A percentile compares a stretch with the other conserved stretches of the same genome.
phyloP scores from a whole-genome alignment of 345 rosid species.

The Microcos paniculata region DNA sequence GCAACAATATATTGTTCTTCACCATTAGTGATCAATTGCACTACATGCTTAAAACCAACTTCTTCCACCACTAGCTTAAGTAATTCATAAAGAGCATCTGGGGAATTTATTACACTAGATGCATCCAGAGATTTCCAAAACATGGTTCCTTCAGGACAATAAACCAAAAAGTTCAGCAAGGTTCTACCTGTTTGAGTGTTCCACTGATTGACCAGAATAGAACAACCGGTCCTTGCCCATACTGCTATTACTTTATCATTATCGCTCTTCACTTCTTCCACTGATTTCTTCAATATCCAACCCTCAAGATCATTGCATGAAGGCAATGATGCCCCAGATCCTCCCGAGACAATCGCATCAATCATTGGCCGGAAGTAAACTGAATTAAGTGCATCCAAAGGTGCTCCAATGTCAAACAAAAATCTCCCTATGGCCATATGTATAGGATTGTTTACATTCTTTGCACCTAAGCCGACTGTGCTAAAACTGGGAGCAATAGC shows the following conservation, averaged over 20 bases:
- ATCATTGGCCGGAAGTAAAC: slow-evolving; percentile 65
- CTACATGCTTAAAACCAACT: slow-evolving; percentile 63
- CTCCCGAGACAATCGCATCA: slow-evolving; percentile 63
- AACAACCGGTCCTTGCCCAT: slow-evolving; percentile 80
- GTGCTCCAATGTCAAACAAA: slow-evolving; percentile 74
- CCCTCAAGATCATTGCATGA: slow-evolving; percentile 65
- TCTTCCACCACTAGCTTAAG: slow-evolving; percentile 77
- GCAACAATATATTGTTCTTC: slow-evolving; percentile 58
- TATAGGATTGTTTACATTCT: slow-evolving; percentile 36
- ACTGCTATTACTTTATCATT: slow-evolving; percentile 30
- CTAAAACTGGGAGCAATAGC: slow-evolving; percentile 24
- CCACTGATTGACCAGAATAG: slow-evolving; percentile 70
- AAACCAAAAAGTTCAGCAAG: slow-evolving; percentile 54
- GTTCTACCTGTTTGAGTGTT: slow-evolving; percentile 42
- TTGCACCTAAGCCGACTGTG: slow-evolving; percentile 26
- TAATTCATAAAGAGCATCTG: slow-evolving; percentile 53
- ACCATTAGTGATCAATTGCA: slow-evolving; percentile 81
- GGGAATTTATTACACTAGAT: slow-evolving; percentile 44
- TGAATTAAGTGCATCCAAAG: slow-evolving; percentile 65
- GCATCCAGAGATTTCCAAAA: slow-evolving; percentile 72
- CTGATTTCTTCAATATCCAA: slow-evolving; percentile 66
- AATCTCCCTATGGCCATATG: slow-evolving; percentile 66
- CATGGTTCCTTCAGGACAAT: slow-evolving; percentile 66
- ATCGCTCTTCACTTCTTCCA: slow-evolving; percentile 68
- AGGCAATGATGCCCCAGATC: slow-evolving; percentile 45